phyloP scores from a whole-genome alignment of 2,329 filamentous ascomycete genomes.

The Penicillium polonicum region DNA sequence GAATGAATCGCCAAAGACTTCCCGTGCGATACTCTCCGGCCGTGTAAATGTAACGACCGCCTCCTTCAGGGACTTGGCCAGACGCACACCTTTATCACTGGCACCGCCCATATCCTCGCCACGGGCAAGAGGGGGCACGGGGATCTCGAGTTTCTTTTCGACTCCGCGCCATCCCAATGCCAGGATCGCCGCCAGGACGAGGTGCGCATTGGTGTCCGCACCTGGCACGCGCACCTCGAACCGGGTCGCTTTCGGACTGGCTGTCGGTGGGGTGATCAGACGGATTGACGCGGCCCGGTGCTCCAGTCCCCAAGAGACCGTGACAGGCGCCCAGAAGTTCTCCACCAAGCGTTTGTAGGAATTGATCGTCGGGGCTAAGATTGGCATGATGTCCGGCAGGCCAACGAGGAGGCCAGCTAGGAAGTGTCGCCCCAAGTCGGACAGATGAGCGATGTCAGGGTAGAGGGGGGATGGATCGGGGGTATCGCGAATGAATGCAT shows the following conservation, averaged over 20 bases:
- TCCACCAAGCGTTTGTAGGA: constrained; percentile 97
- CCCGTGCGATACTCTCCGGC: constrained; percentile 80
- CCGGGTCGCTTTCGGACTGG: constrained; percentile 79
- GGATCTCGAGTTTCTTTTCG: constrained; percentile 84
- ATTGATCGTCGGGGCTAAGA: constrained; percentile 92
- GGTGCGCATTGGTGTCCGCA: constrained; percentile 88
- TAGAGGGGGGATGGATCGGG: constrained; percentile 71
- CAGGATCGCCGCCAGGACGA: constrained; percentile 81
- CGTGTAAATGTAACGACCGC: constrained; percentile 76
- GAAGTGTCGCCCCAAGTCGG: constrained; percentile 87
- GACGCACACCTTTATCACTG: constrained; percentile 68
- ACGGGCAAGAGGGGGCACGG: constrained; percentile 77
- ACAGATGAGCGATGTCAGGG: constrained; percentile 74
- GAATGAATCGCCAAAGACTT: constrained; percentile 92
- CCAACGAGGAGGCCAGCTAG: constrained; percentile 86
- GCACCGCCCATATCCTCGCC: constrained; percentile 76
- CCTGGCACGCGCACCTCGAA: constrained; percentile 92
- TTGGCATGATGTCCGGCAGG: constrained; percentile 90
- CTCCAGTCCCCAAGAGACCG: constrained; percentile 94
- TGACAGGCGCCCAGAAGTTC: constrained; percentile 98
- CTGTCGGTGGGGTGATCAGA: constrained; percentile 82
- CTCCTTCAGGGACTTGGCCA: constrained; percentile 83
- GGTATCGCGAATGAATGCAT: constrained; percentile 73
- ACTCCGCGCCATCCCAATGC: constrained; percentile 88
- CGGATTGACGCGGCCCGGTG: constrained; percentile 90